Base-by-base conservation (phyloP, 345 rosid species). In the Hypericum androsaemum region DNA sequence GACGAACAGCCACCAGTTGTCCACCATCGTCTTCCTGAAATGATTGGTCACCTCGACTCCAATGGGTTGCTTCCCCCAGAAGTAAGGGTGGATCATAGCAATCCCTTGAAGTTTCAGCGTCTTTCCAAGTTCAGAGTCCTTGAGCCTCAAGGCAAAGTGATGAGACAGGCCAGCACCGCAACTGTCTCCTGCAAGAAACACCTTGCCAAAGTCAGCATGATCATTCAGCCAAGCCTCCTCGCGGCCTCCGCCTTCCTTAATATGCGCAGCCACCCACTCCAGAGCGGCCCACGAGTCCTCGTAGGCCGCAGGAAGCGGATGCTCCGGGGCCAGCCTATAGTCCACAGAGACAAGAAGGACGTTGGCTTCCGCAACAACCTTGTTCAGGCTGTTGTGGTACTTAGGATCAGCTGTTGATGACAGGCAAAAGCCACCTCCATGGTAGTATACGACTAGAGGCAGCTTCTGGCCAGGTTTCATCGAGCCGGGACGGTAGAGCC, bases 1-100 rank as follows among this genome's bases (percentile, higher is more conserved):
- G 16, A 82, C 82, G 10, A 83, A 82, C 39, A 7, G 12, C 95
- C 97, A 89, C 94, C 95, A 89, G 16, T 64, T 59, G 15, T 89
- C 95, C 16, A 89, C 97, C 82, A 77, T 67, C 43, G 74, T 49
- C 59, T 75, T 86, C 65, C 84, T 74, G 0, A 47, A 42, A 11
- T 0, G 40, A 43, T 89, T 81, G 0, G 16, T 51, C 3, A 51
- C 28, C 72, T 89, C 97, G 5, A 50, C 63, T 12, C 94, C 84
- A 0, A 81, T 78, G 9, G 86, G 94, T 44, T 74, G 50, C 9
- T 67, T 62, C 7, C 63, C 71, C 71, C 63, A 61, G 39, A 51
- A 51, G 39, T 51, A 51, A 13, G 40, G 50, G 22, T 46, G 50
- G 50, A 46, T 13, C 50, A 46, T 46, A 17, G 50, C 50, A 17